Evolutionary conservation across 1,284 basidiomycete genomes (phyloP), one percentile per base, ranked within the genome.

Genomic region (Boletus semigastroideus): DNA sequence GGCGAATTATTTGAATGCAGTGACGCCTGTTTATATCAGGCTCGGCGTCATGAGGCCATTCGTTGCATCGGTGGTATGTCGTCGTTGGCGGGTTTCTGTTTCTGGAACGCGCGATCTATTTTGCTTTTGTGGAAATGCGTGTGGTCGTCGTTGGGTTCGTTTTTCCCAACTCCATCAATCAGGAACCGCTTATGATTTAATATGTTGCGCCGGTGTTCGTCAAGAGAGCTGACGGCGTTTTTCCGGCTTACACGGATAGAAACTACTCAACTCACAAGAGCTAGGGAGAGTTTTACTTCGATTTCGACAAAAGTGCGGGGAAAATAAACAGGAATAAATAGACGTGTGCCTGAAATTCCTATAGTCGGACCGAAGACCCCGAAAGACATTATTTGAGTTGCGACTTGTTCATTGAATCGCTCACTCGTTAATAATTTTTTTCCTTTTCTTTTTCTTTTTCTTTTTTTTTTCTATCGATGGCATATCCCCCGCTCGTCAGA

Each of bases 281-380:
- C 5, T 28, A 28, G 19, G 31, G 40, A 38, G 30, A n/a, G 55
- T 62, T 54, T 38, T 43, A 52, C 48, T 59, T 64, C 41, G 48
- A 56, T 34, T 49, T 59, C 25, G 34, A 44, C 46, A 58, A 46
- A 49, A 53, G 39, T 61, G 58, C 53, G 63, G 63, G 63, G 63
- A 50, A 53, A 49, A 51, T 46, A 60, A 66, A 66, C 38, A 65
- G n/a, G 0, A 0, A 30, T 27, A 64, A 66, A 63, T 31, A 63
- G 9, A 40, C 20, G 63, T 65, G 51, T 65, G 51, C 60, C 63
- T 63, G 50, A 34, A 27, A 52, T 69, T 65, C 63, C 64, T 67
- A 66, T 66, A 65, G 57, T 41, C 64, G 64, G 64, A 64, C 64
- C 64, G 67, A 68, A 25, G 58, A 65, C 66, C 67, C 67, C 67